Conservation (phyloP, 2,329 filamentous ascomycete species). For the Fusarium brachygibbosum region DNA sequence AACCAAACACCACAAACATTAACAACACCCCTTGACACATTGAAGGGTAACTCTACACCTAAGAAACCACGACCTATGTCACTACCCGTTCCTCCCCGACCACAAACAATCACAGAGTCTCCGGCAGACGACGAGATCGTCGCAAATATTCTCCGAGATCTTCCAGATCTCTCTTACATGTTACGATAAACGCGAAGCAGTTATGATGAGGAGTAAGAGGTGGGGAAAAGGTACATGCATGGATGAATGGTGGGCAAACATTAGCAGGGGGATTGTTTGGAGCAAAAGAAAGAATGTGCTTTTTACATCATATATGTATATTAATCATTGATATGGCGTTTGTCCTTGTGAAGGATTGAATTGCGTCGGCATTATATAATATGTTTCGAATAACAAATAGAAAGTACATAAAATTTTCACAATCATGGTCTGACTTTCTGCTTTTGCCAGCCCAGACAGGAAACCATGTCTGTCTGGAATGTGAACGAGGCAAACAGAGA, state of each 20-base stretch:
- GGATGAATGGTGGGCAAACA: not conserved
- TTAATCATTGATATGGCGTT: slow-evolving; percentile 41
- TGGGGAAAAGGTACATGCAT: slow-evolving; percentile 1
- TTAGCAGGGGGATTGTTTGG: slow-evolving; percentile 5
- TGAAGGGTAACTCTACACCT: not conserved
- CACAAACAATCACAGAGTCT: slow-evolving; percentile 8
- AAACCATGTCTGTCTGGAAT: not conserved
- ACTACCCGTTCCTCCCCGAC: slow-evolving; percentile 16
- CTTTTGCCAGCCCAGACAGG: not conserved
- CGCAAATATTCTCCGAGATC: slow-evolving; percentile 53
- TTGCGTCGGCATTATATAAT: slow-evolving; percentile 20
- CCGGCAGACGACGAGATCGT: slow-evolving; percentile 53
- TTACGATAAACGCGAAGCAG: slow-evolving; percentile 51
- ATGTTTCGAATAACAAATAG: slow-evolving; percentile 13
- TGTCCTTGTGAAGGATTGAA: slow-evolving; percentile 4
- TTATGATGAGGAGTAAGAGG: slow-evolving; percentile 27
- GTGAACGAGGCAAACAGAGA: not conserved
- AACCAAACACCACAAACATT: slow-evolving; percentile 14
- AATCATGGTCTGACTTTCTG: not conserved
- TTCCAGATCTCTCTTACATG: slow-evolving; percentile 64
- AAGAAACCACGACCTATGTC: slow-evolving; percentile 18
- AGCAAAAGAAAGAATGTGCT: not conserved
- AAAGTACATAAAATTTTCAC: not conserved
- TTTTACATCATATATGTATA: slow-evolving; percentile 26
- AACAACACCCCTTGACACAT: slow-evolving; percentile 15